Evolutionary conservation across 106 monocot genomes (phyloP).

Genomic region (Dendrobium chrysotoxum): DNA sequence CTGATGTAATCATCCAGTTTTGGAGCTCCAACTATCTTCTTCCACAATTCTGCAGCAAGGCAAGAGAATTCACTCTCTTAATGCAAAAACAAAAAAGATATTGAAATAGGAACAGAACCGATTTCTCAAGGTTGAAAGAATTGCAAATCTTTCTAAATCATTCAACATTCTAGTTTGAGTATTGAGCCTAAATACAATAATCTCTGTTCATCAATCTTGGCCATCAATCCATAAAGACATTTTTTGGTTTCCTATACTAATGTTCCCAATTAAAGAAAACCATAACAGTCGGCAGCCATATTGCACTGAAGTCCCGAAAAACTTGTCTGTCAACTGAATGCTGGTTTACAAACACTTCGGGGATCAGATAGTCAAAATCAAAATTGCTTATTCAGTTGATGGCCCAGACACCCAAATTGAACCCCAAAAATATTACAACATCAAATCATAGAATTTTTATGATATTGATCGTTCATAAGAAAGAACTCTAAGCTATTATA

Average conservation of each 20-base stretch:
- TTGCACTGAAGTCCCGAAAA: neutral
- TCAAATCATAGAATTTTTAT: neutral
- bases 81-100: neutral
- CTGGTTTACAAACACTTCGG: neutral
- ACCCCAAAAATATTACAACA: neutral
- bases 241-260: neutral
- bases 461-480: neutral
- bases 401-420: neutral
- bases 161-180: neutral
- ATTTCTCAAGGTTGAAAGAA: neutral
- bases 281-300: neutral
- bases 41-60: constrained; percentile 73
- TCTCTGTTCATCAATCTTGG: neutral
- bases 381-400: neutral
- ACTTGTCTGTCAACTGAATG: neutral
- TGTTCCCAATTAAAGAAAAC: neutral
- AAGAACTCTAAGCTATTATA: neutral
- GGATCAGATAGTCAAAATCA: neutral
- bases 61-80: neutral
- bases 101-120: neutral
- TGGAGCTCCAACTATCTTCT: constrained; percentile 60
- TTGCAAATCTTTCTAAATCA: neutral
- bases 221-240: neutral
- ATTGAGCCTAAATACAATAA: constrained; percentile 1
- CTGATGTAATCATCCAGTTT: constrained; percentile 61